phyloP scores from a whole-genome alignment of 1,284 basidiomycete genomes.

The Lentinula novae-zelandiae region DNA sequence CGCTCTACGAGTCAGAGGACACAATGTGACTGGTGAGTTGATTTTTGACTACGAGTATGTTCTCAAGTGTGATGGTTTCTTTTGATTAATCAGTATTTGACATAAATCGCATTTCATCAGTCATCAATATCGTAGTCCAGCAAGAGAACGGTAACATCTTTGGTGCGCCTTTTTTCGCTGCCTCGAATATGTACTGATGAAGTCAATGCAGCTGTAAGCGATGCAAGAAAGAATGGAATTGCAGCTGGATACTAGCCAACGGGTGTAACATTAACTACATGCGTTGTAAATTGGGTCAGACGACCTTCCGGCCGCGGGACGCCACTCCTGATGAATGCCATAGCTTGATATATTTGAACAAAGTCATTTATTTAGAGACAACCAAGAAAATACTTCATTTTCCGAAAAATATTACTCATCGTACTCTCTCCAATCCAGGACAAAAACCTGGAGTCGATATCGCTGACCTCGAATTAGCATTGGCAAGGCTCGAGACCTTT shows the following conservation, averaged over 20 bases:
- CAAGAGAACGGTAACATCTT: slow-evolving; percentile 54
- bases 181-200: background rate
- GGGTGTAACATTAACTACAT: background rate
- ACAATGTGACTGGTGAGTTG: slow-evolving; percentile 63
- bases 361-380: background rate
- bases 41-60: background rate
- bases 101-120: slow-evolving; percentile 59
- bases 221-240: slow-evolving; percentile 81
- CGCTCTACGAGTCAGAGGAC: slow-evolving; percentile 59
- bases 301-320: background rate
- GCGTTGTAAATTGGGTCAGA: background rate
- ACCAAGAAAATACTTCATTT: background rate
- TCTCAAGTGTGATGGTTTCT: background rate
- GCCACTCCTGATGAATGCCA: background rate
- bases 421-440: background rate
- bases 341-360: background rate
- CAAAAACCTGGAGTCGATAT: background rate
- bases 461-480: background rate
- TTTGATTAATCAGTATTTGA: slow-evolving; percentile 31
- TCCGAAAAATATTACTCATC: background rate
- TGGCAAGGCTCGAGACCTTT: background rate
- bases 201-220: slow-evolving; percentile 61
- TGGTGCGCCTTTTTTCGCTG: slow-evolving; percentile 37
- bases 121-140: slow-evolving; percentile 68
- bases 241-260: slow-evolving; percentile 67